phyloP scores from a whole-genome alignment of 192 early-diverging fungal species.

The Mycoemilia scoparia region DNA sequence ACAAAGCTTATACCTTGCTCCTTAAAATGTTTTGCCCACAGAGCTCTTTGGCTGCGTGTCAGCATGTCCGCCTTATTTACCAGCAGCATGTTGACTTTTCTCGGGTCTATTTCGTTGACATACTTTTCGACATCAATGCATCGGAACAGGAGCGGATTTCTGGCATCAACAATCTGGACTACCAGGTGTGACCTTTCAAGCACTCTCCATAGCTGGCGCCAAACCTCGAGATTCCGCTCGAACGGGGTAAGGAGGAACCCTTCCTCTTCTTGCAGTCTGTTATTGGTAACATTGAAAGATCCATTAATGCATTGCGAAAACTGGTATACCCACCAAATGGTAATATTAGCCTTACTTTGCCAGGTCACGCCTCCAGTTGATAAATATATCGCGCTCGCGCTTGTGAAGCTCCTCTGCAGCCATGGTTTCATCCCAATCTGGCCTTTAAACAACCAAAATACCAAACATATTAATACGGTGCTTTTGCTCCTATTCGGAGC shows the following conservation, averaged over 20 bases:
- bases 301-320: slow-evolving; percentile 73
- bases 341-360: no score
- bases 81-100: slow-evolving; percentile 77
- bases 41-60: slow-evolving; percentile 60
- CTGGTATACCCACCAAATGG: no score
- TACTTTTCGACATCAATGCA: slow-evolving; percentile 77
- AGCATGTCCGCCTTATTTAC: slow-evolving; percentile 99
- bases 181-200: slow-evolving; percentile 89
- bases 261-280: slow-evolving; percentile 76
- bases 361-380: no score
- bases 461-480: slow-evolving; percentile 1
- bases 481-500: no score
- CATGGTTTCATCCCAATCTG: slow-evolving; percentile 73
- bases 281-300: slow-evolving; percentile 82
- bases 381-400: slow-evolving; percentile 69
- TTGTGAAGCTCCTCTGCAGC: slow-evolving; percentile 63
- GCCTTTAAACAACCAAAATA: no score
- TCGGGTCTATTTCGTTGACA: slow-evolving; percentile 70
- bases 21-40: slow-evolving; percentile 87
- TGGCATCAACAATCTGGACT: slow-evolving; percentile 97
- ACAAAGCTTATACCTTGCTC: slow-evolving; percentile 59
- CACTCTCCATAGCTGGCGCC: slow-evolving; percentile 98
- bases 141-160: slow-evolving; percentile 86
- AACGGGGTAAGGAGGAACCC: slow-evolving; percentile 90
- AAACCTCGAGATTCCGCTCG: slow-evolving; percentile 96